Conservation (phyloP, 257 asterid genomes). For the Capsicum chinense region DNA sequence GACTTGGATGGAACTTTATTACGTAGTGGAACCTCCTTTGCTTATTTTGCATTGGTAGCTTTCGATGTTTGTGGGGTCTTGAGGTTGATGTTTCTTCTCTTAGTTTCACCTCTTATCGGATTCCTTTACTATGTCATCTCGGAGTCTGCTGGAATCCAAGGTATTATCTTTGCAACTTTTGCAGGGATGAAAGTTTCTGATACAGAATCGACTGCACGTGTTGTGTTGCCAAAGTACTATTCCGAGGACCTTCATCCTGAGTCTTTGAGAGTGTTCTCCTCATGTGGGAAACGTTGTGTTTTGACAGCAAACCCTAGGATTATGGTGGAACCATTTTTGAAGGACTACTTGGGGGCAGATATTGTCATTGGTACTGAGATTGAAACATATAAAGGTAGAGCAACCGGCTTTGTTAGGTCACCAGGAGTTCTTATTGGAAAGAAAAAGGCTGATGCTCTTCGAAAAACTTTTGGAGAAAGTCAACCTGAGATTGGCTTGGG, state of each 20-base stretch:
- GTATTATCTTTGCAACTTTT: conserved; percentile 38
- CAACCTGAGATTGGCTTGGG: conserved; percentile 43
- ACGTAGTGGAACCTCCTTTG: conserved; percentile 26
- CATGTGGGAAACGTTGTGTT: conserved; percentile 41
- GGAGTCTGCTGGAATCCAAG: conserved; percentile 33
- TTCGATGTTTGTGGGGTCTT: conserved; percentile 44
- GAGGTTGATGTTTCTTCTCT: conserved; percentile 36
- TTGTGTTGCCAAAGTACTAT: conserved; percentile 41
- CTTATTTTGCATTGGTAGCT: conserved; percentile 42
- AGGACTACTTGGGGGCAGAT: conserved; percentile 35
- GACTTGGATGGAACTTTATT: conserved; percentile 41
- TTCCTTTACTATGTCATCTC: conserved; percentile 34
- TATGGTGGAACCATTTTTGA: conserved; percentile 45
- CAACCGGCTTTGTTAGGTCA: conserved; percentile 40
- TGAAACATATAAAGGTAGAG: conserved; percentile 41
- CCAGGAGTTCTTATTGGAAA: conserved; percentile 40
- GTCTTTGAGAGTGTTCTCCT: conserved; percentile 39
- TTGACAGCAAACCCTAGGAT: conserved; percentile 45
- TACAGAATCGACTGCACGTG: conserved; percentile 39
- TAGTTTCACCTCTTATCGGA: conserved; percentile 33
- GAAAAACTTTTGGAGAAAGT: conserved; percentile 20
- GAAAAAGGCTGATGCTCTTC: conserved; percentile 38
- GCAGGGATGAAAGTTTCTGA: conserved; percentile 34
- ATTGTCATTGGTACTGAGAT: conserved; percentile 45
- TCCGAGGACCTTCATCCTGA: conserved; percentile 43